These are phyloP conservation scores for Suillus sp. DNA, from an alignment of 768 basidiomycete genomes.

Conservation along the genomic window DNA sequence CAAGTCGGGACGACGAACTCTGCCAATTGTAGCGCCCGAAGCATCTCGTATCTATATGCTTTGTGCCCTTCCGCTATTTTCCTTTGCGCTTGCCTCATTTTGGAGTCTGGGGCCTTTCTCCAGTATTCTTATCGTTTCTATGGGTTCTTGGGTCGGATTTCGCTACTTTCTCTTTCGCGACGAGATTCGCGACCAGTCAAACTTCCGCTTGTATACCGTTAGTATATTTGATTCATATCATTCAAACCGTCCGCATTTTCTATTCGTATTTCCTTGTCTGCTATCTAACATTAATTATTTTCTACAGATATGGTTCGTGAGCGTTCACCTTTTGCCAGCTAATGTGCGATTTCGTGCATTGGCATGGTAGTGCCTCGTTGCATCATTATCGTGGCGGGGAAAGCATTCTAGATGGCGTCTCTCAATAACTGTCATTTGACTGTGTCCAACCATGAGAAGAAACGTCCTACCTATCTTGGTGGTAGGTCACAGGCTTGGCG, in stretches of 20 bases:
- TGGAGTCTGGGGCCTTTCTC: conserved; percentile 21
- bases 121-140: conserved; percentile 12
- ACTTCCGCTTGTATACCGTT: conserved; percentile 21
- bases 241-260: too few relatives aligned
- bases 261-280: not conserved
- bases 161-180: conserved; percentile 20
- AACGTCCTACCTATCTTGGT: too few relatives aligned
- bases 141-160: conserved; percentile 19
- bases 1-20: conserved; percentile 31
- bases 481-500: not conserved
- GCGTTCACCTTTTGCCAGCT: not conserved
- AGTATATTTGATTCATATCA: not conserved
- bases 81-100: conserved; percentile 13
- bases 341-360: not conserved
- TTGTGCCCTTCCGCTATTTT: conserved; percentile 18
- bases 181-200: conserved; percentile 15
- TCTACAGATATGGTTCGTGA: not conserved
- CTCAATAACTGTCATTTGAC: not conserved
- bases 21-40: conserved; percentile 29
- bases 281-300: not conserved
- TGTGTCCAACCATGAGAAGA: too few relatives aligned
- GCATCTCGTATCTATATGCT: conserved; percentile 21
- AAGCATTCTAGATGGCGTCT: not conserved
- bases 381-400: not conserved
- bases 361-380: not conserved